phyloP scores from a whole-genome alignment of 495 filamentous ascomycete species.

The Hypoxylon crocopeplum region DNA sequence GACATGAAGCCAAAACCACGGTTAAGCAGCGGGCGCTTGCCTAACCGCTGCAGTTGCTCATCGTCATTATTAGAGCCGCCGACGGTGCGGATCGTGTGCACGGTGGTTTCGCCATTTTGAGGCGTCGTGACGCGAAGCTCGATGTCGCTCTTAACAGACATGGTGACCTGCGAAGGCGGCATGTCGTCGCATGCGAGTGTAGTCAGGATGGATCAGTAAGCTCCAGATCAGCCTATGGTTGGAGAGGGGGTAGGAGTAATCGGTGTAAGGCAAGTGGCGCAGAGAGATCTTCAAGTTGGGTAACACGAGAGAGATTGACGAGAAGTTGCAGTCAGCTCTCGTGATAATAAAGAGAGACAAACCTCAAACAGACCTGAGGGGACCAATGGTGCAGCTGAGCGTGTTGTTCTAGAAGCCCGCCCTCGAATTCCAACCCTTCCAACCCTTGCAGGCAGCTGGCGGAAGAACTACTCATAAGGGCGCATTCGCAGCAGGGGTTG shows the following conservation, averaged over 20 bases:
- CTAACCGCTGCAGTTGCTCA: slow-evolving; percentile 5
- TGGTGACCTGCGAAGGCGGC: neutral
- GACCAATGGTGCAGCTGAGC: neutral
- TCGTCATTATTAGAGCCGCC: slow-evolving; percentile 9
- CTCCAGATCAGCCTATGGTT: neutral
- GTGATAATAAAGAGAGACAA: neutral
- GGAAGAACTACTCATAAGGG: too few species aligned
- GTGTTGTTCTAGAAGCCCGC: slow-evolving; percentile 6
- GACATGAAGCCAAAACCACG: slow-evolving; percentile 52
- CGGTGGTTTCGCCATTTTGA: neutral
- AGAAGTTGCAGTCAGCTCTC: too few species aligned
- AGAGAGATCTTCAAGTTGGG: neutral
- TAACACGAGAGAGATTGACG: neutral
- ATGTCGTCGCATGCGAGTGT: slow-evolving; percentile 1
- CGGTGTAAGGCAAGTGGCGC: too few species aligned
- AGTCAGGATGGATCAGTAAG: neutral
- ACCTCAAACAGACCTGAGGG: neutral
- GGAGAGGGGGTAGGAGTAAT: neutral
- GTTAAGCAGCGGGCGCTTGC: slow-evolving; percentile 8
- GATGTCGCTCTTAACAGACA: slow-evolving; percentile 6
- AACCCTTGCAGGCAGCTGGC: too few species aligned
- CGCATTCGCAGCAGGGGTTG: too few species aligned
- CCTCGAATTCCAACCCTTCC: slow-evolving; percentile 1
- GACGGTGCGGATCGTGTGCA: neutral
- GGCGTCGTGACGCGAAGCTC: slow-evolving; percentile 4